phyloP scores from a whole-genome alignment of 1,284 basidiomycete genomes.

The Neonothopanus nambi region DNA sequence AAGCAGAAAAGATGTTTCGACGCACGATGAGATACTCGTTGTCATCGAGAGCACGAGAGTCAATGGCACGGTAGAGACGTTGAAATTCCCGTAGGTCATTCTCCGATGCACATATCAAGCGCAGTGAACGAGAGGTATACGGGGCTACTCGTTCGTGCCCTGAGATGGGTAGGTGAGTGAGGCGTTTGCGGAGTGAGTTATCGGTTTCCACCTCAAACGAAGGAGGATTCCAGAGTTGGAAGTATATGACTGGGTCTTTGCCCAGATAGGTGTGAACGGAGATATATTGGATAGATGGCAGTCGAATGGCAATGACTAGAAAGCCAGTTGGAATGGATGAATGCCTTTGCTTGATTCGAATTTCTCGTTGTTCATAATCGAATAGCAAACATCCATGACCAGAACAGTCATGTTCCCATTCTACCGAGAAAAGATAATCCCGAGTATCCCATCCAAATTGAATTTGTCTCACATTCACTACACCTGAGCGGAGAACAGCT shows the following conservation, averaged over 20 bases:
- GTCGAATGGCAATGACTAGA: constrained; percentile 25
- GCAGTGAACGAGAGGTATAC: constrained; percentile 48
- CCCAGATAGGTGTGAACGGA: constrained; percentile 29
- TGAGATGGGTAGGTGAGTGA: constrained; percentile 21
- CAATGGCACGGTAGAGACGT: constrained; percentile 35
- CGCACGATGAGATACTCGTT: constrained; percentile 38
- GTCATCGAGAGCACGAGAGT: constrained; percentile 34
- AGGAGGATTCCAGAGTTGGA: constrained; percentile 44
- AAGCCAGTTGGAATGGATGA: constrained; percentile 40
- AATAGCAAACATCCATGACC: constrained; percentile 1
- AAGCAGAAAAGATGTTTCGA: constrained; percentile 43
- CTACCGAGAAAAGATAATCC: constrained; percentile 54
- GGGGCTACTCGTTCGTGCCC: constrained; percentile 35
- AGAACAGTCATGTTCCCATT: constrained; percentile 44
- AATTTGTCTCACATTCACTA: constrained; percentile 36
- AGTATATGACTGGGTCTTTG: constrained; percentile 37
- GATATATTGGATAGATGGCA: no score
- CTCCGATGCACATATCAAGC: constrained; percentile 41
- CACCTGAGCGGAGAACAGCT: constrained; percentile 27
- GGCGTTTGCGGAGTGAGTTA: constrained; percentile 32
- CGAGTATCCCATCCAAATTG: constrained; percentile 59
- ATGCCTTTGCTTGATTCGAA: constrained; percentile 24
- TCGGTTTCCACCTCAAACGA: constrained; percentile 28
- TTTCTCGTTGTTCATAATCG: constrained; percentile 8
- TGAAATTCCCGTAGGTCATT: constrained; percentile 40